A percentile compares a stretch with the other conserved stretches of the same genome.
These are phyloP conservation scores for Jamesozyma lodderae DNA, from an alignment of 805 yeast species.

Conservation along the genomic window DNA sequence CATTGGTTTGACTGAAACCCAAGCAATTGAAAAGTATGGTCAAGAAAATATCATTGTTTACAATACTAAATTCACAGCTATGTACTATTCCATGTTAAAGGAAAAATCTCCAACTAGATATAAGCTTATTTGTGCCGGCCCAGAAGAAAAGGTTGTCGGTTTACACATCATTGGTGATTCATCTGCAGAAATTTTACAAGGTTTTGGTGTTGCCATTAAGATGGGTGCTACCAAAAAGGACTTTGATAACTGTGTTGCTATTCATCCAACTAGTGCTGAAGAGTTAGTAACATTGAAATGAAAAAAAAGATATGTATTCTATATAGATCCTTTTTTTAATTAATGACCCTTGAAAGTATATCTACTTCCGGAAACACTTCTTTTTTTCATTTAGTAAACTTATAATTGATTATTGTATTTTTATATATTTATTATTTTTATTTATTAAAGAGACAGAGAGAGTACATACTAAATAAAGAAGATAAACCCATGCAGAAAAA, in stretches of 20 bases:
- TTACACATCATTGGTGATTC: conserved; percentile 87
- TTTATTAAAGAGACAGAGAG: neutral
- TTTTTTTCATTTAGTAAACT: neutral
- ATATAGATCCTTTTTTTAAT: neutral
- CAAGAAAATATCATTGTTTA: conserved; percentile 71
- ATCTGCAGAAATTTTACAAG: conserved; percentile 90
- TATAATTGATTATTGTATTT: neutral
- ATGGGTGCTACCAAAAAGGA: conserved; percentile 99
- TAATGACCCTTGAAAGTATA: neutral
- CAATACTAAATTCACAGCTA: conserved; percentile 74
- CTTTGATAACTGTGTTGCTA: conserved; percentile 93
- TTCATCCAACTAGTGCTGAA: conserved; percentile 98
- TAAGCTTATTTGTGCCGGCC: conserved; percentile 69
- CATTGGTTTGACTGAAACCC: conserved; percentile 74
- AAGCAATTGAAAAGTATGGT: conserved; percentile 74
- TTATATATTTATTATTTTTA: neutral
- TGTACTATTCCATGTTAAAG: conserved; percentile 85
- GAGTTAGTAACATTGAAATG: conserved; percentile 71
- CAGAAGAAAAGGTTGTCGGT: conserved; percentile 90
- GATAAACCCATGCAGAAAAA: neutral
- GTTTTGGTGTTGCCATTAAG: conserved; percentile 95
- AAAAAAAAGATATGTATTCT: neutral
- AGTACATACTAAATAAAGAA: too few species aligned
- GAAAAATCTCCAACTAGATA: conserved; percentile 80
- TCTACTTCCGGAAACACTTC: neutral